phyloP scores from a whole-genome alignment of 306 rosid species.

The Glycine soja region DNA sequence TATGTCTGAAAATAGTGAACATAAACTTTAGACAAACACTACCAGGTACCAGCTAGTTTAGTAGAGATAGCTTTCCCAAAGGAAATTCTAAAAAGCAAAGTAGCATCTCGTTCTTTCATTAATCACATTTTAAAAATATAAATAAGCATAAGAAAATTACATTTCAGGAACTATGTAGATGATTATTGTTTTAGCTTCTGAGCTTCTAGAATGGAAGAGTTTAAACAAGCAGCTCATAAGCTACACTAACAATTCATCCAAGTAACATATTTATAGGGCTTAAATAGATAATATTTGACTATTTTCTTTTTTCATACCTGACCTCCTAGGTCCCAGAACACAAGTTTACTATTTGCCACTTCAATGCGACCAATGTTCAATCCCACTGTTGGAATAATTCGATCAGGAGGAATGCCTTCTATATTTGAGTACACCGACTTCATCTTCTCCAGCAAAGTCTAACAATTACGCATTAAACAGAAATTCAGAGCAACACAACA shows the following conservation, averaged over 20 bases:
- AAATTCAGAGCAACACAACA: conserved; percentile 36
- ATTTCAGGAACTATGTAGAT: conserved; percentile 24
- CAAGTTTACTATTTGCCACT: conserved; percentile 81
- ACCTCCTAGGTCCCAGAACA: conserved; percentile 99
- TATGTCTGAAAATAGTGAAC: not conserved
- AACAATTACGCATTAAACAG: conserved; percentile 30
- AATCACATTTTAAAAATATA: not conserved
- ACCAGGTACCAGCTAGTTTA: conserved; percentile 13
- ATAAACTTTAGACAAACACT: conserved; percentile 8
- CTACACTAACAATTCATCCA: conserved; percentile 26
- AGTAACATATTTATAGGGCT: conserved; percentile 30
- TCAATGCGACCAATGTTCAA: conserved; percentile 96
- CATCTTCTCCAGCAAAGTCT: conserved; percentile 98
- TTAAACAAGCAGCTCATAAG: conserved; percentile 37
- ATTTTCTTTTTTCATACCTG: conserved; percentile 70
- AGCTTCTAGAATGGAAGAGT: conserved; percentile 28
- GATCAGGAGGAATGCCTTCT: conserved; percentile 95
- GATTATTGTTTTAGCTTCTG: conserved; percentile 29
- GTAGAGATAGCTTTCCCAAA: conserved; percentile 28
- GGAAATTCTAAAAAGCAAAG: conserved; percentile 16
- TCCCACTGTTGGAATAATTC: conserved; percentile 99
- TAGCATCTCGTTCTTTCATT: conserved; percentile 26
- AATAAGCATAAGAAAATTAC: conserved; percentile 7
- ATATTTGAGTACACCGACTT: conserved; percentile 77
- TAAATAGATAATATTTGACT: not conserved